Conservation (phyloP, 495 filamentous ascomycete genomes). For the Aspergillus wentii region DNA sequence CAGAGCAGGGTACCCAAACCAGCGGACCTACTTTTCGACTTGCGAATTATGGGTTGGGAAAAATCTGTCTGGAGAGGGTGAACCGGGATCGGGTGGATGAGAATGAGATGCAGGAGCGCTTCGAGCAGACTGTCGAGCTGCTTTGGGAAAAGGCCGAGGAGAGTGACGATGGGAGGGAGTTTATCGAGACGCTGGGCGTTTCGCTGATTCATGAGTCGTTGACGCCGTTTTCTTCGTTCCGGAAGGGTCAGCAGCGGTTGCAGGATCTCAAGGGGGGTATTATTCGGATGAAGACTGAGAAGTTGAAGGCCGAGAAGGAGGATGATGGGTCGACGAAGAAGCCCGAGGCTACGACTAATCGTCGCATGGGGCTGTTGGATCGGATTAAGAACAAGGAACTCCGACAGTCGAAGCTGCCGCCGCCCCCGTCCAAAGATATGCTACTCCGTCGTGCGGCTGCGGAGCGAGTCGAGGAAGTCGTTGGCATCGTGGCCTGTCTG, state of each 20-base stretch:
- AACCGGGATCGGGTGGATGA: constrained; percentile 18
- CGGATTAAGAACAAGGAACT: constrained; percentile 43
- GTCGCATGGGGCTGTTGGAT: constrained; percentile 36
- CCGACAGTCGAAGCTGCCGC: constrained; percentile 38
- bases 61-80: constrained; percentile 29
- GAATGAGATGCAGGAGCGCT: constrained; percentile 28
- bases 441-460: constrained; percentile 33
- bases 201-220: constrained; percentile 37
- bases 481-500: constrained; percentile 31
- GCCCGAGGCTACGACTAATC: constrained; percentile 25
- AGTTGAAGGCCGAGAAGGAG: constrained; percentile 18
- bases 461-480: constrained; percentile 39
- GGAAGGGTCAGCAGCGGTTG: constrained; percentile 42
- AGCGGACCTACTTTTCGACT: constrained; percentile 24
- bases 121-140: constrained; percentile 33
- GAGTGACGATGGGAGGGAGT: constrained; percentile 14
- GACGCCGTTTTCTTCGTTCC: constrained; percentile 35
- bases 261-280: constrained; percentile 41
- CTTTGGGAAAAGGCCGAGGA: constrained; percentile 35
- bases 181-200: constrained; percentile 30
- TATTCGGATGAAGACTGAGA: constrained; percentile 36
- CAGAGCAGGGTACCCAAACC: constrained; percentile 24
- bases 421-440: constrained; percentile 38
- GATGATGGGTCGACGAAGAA: constrained; percentile 12
- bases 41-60: constrained; percentile 41